phyloP scores from a whole-genome alignment of 148 eudicot genomes.

The Persicaria maculosa region DNA sequence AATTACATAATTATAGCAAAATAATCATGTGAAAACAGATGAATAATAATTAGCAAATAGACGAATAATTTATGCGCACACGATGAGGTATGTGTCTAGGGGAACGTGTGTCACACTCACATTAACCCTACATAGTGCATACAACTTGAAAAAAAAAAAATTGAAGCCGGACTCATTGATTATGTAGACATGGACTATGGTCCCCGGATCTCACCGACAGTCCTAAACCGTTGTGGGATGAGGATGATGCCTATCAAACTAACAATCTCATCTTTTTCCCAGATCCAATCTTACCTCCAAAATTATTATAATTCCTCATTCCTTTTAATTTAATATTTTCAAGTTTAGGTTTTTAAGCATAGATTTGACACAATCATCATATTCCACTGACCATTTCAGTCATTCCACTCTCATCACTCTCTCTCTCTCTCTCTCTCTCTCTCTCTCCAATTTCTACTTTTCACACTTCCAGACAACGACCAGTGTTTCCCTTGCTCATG shows the following conservation, averaged over 20 bases:
- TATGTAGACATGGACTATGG: background rate
- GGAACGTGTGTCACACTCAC: background rate
- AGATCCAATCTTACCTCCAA: conserved; percentile 5
- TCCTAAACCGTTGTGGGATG: background rate
- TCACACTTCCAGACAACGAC: background rate
- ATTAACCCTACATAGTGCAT: background rate
- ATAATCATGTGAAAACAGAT: no score
- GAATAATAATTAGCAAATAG: no score
- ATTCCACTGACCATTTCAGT: background rate
- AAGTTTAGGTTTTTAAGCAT: background rate
- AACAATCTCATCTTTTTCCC: background rate
- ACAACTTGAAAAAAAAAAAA: background rate
- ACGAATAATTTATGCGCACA: no score
- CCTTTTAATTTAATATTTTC: background rate
- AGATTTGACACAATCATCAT: conserved; percentile 8
- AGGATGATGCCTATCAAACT: background rate
- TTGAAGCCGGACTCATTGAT: background rate
- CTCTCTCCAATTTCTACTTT: background rate
- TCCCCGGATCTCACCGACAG: conserved; percentile 13
- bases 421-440: background rate
- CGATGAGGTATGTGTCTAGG: no score
- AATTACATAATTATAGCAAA: no score
- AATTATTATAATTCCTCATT: background rate
- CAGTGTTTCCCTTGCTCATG: background rate
- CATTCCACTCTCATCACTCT: background rate